Conservation (phyloP, 148 eudicot genomes). For the Camellia granthamiana region DNA sequence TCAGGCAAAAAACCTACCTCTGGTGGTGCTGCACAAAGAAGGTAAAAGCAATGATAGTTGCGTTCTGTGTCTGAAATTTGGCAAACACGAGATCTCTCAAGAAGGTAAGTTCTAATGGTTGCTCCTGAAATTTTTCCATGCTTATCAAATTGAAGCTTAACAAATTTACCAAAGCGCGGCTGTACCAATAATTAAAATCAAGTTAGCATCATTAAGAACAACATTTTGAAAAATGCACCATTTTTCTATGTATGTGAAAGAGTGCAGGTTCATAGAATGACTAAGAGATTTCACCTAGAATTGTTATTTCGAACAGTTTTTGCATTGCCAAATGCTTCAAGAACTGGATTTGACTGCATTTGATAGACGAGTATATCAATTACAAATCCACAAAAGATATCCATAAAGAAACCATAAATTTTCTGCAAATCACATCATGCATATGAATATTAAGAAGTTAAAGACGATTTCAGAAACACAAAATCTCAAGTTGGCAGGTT, state of each 20-base stretch:
- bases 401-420: neutral
- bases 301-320: constrained; percentile 90
- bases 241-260: neutral
- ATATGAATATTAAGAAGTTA: neutral
- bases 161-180: constrained; percentile 29
- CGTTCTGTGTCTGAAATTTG: no score
- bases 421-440: neutral
- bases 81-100: no score
- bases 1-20: no score
- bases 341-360: constrained; percentile 87
- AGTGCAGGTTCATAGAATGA: constrained; percentile 9
- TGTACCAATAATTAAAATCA: constrained; percentile 31
- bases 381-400: constrained; percentile 1
- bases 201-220: neutral
- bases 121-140: no score
- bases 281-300: constrained; percentile 53
- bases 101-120: no score
- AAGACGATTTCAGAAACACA: neutral
- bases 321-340: constrained; percentile 94
- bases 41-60: no score
- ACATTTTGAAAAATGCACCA: neutral
- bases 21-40: no score
- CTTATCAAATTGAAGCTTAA: no score
- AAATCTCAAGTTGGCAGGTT: neutral
- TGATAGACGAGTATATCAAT: neutral